Percentiles rank a stretch among this genome's conserved stretches.
Evolutionary conservation across 495 filamentous ascomycete species (phyloP).

Genomic region (Podospora tetraspora): DNA sequence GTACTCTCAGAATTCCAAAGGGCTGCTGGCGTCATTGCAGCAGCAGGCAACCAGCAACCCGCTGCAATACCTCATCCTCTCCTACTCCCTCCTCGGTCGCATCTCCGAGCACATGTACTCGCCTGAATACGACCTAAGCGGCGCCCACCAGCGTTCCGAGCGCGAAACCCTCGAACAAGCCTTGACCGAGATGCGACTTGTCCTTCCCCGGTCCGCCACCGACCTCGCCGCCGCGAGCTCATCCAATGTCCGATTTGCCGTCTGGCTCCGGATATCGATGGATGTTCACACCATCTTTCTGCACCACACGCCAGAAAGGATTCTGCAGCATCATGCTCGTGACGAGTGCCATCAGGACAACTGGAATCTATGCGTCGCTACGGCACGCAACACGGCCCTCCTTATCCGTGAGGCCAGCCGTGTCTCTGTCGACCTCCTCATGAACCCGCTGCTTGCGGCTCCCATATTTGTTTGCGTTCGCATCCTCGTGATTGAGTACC

Average conservation of each 20-base stretch:
- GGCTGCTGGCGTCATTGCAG: background rate
- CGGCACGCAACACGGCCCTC: slow-evolving; percentile 3
- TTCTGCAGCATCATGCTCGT: too few relatives aligned
- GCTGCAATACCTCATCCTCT: slow-evolving; percentile 4
- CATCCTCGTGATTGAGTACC: slow-evolving; percentile 5
- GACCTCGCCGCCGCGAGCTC: slow-evolving; percentile 2
- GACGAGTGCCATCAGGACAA: background rate
- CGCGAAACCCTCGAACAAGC: background rate
- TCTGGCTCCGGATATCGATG: slow-evolving; percentile 8
- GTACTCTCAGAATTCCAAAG: background rate
- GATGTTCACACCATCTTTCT: slow-evolving; percentile 6
- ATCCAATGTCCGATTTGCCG: background rate
- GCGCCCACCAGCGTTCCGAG: background rate
- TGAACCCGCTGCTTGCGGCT: slow-evolving; percentile 3
- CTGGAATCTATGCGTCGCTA: slow-evolving; percentile 4
- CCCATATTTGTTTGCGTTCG: slow-evolving; percentile 5
- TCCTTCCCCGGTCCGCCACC: slow-evolving; percentile 3
- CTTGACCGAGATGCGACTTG: slow-evolving; percentile 1
- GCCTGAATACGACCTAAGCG: slow-evolving; percentile 1
- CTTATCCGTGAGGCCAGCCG: slow-evolving; percentile 4
- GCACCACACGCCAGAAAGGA: background rate
- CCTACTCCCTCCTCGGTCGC: slow-evolving; percentile 3
- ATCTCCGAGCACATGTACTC: slow-evolving; percentile 8
- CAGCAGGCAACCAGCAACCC: background rate
- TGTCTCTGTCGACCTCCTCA: slow-evolving; percentile 5